A percentile compares a stretch with the other conserved stretches of the same genome.
phyloP scores from a whole-genome alignment of 345 rosid species.

The Gossypium arboreum region DNA sequence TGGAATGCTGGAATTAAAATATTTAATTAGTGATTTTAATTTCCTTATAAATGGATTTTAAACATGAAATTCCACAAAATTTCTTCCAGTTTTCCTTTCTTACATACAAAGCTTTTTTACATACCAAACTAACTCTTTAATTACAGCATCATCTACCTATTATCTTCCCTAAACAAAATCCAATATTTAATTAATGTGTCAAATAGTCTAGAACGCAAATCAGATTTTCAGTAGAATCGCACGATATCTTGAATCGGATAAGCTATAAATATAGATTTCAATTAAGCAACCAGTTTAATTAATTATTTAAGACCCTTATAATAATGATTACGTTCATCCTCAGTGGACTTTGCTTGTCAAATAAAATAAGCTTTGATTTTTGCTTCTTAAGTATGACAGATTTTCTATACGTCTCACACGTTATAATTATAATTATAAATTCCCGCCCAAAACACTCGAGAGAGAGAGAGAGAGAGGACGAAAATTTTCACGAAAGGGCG shows the following conservation, averaged over 20 bases:
- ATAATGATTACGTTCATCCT: neutral
- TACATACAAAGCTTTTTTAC: neutral
- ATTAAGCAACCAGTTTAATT: slow-evolving; percentile 1
- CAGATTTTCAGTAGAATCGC: neutral
- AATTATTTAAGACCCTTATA: neutral
- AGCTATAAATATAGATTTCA: neutral
- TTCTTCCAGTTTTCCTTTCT: too few relatives aligned
- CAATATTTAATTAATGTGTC: neutral
- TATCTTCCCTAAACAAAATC: neutral
- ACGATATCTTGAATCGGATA: neutral
- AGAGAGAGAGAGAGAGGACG: neutral
- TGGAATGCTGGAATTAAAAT: too few relatives aligned
- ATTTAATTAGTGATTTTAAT: too few relatives aligned
- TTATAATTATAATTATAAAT: neutral
- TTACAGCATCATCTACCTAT: neutral
- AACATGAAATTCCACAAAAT: too few relatives aligned
- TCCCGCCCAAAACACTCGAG: neutral
- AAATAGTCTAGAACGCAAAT: neutral
- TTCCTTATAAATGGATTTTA: too few relatives aligned
- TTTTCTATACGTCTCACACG: neutral
- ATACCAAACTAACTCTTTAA: neutral
- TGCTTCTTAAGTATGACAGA: neutral
- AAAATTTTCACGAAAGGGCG: neutral
- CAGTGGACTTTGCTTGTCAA: neutral
- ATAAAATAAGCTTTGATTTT: neutral